These are phyloP conservation scores for Botrytis fabae DNA, from an alignment of 2,329 filamentous ascomycete species.

Conservation along the genomic window DNA sequence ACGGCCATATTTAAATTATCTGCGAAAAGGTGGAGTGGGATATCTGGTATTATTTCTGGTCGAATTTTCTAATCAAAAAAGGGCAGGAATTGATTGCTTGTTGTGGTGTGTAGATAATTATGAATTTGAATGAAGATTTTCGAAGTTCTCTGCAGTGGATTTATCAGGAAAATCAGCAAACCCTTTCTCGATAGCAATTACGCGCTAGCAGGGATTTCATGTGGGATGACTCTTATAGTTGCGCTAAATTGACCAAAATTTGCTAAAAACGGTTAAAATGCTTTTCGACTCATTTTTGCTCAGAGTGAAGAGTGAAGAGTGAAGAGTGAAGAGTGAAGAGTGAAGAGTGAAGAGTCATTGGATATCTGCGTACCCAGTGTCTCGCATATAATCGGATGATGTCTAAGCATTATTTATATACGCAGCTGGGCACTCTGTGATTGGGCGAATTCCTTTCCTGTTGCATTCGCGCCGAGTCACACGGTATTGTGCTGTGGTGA, in stretches of 20 bases:
- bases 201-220: conserved; percentile 18
- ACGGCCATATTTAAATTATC: conserved; percentile 58
- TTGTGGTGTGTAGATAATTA: conserved; percentile 6
- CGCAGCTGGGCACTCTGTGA: neutral
- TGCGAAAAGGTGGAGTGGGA: neutral
- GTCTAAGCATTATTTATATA: neutral
- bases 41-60: neutral
- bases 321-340: neutral
- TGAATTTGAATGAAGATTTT: conserved; percentile 15
- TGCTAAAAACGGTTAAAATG: neutral
- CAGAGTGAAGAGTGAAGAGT: neutral
- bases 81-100: neutral
- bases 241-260: neutral
- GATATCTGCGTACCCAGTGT: neutral
- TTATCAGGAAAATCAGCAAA: conserved; percentile 13
- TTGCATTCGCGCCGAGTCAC: neutral
- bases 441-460: neutral
- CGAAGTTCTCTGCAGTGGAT: conserved; percentile 17
- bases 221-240: conserved; percentile 16
- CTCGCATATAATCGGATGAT: neutral
- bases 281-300: conserved; percentile 19
- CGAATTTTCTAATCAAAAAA: neutral
- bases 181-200: neutral
- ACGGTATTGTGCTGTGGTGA: neutral
- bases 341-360: neutral